These are phyloP conservation scores for Fusarium avenaceum DNA, from an alignment of 2,329 filamentous ascomycete species.

Conservation along the genomic window DNA sequence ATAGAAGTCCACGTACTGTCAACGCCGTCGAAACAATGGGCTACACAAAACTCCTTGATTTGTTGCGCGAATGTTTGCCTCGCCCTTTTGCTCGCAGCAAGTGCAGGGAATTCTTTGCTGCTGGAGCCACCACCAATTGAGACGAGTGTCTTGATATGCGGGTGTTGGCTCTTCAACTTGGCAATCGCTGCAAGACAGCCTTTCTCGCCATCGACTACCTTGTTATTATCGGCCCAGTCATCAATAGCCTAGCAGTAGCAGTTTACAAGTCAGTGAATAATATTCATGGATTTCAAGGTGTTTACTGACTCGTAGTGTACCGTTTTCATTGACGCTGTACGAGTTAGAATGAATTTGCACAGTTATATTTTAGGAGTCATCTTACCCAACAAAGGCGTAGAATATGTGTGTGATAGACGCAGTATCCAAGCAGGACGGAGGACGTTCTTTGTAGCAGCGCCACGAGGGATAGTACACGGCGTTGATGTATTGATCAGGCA, in stretches of 20 bases:
- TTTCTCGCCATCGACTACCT: constrained; percentile 69
- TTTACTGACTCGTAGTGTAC: constrained; percentile 57
- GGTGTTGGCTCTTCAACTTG: constrained; percentile 69
- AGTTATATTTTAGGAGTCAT: neutral
- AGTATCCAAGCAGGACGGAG: constrained; percentile 70
- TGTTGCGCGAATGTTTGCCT: constrained; percentile 69
- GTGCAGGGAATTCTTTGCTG: constrained; percentile 71
- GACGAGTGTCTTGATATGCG: constrained; percentile 69
- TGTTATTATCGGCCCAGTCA: constrained; percentile 73
- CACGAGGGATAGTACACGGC: constrained; percentile 75
- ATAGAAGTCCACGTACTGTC: constrained; percentile 62
- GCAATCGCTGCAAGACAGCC: constrained; percentile 73
- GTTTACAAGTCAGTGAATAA: constrained; percentile 1
- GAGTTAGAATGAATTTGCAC: neutral
- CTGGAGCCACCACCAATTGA: constrained; percentile 75
- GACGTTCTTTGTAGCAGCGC: constrained; percentile 70
- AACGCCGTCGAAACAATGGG: constrained; percentile 72
- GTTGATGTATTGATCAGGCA: constrained; percentile 49
- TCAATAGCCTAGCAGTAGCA: constrained; percentile 60
- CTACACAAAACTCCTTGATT: constrained; percentile 67
- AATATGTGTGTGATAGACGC: constrained; percentile 73
- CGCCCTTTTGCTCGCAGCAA: constrained; percentile 63
- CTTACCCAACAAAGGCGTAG: constrained; percentile 72
- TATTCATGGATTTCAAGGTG: neutral
- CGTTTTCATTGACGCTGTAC: constrained; percentile 53